These are phyloP conservation scores for Aspergillus bridgeri DNA, from an alignment of 495 filamentous ascomycete species.

Conservation along the genomic window DNA sequence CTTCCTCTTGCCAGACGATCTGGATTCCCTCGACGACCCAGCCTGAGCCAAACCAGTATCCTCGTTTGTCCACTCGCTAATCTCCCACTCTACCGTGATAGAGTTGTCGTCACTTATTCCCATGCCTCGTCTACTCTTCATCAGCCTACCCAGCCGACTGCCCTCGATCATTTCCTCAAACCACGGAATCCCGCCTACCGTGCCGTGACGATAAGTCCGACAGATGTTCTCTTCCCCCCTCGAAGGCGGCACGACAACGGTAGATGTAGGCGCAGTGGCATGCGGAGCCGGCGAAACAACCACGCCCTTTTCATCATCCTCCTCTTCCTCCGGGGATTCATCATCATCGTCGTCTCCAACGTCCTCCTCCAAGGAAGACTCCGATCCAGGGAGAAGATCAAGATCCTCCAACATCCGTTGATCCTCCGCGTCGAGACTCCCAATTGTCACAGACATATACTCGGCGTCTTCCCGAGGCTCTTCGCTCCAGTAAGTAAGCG, in stretches of 20 bases:
- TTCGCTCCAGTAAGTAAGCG: constrained; percentile 77
- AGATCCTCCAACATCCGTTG: constrained; percentile 65
- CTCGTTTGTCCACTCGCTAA: constrained; percentile 70
- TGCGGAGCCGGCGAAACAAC: constrained; percentile 19
- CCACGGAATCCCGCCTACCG: constrained; percentile 64
- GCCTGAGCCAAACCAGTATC: constrained; percentile 38
- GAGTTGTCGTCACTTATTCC: constrained; percentile 52
- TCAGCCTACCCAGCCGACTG: constrained; percentile 64
- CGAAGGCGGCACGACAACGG: constrained; percentile 25
- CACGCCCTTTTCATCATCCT: constrained; percentile 36
- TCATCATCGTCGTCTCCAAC: not conserved
- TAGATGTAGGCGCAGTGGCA: constrained; percentile 11
- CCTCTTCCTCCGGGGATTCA: constrained; percentile 33
- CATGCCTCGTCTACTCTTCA: constrained; percentile 54
- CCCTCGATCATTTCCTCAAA: constrained; percentile 78
- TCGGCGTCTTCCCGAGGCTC: constrained; percentile 62
- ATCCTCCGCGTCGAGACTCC: constrained; percentile 63
- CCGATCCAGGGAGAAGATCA: constrained; percentile 51
- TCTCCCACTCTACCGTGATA: constrained; percentile 74
- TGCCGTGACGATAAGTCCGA: constrained; percentile 31
- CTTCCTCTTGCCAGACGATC: constrained; percentile 37
- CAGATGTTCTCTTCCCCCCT: constrained; percentile 16
- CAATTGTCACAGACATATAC: constrained; percentile 71
- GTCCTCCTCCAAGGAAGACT: constrained; percentile 11
- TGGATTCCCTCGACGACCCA: constrained; percentile 14